Conservation (phyloP, 176 grass and related monocot species). For the Raddia distichophylla region DNA sequence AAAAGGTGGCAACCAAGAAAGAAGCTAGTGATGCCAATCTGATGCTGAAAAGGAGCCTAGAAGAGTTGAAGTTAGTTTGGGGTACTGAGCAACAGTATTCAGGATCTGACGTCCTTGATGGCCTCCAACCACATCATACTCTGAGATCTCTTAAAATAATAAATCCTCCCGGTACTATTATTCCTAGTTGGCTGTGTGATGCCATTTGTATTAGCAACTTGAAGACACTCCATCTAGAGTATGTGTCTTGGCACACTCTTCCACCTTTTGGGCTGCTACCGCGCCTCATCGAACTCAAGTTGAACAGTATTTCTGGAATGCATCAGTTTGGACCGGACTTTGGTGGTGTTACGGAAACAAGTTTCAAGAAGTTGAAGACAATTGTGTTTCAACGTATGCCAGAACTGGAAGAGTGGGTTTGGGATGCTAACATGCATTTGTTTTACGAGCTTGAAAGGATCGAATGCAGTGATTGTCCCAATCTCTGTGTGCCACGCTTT, state of each 20-base stretch:
- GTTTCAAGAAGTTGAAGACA: not conserved
- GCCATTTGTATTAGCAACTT: not conserved
- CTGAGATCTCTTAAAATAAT: too few relatives aligned
- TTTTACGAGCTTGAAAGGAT: not conserved
- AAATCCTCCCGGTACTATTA: not conserved
- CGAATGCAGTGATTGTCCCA: not conserved
- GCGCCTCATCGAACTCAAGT: not conserved
- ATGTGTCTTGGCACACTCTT: not conserved
- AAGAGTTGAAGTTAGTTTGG: too few relatives aligned
- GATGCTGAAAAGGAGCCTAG: too few relatives aligned
- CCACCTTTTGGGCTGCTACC: not conserved
- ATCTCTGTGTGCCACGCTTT: not conserved
- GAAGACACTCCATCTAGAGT: not conserved
- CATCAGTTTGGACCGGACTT: not conserved
- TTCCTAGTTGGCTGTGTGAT: slow-evolving; percentile 1
- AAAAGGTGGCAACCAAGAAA: too few relatives aligned
- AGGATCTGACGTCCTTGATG: too few relatives aligned
- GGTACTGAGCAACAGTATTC: too few relatives aligned
- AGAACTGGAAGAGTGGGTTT: not conserved
- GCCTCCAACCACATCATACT: too few relatives aligned
- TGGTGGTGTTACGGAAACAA: not conserved
- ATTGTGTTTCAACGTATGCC: not conserved
- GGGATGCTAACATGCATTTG: not conserved
- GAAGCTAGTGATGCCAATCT: too few relatives aligned
- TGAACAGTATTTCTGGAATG: not conserved